Conservation (phyloP, 305 asterid species). For the Fraxinus sp. region DNA sequence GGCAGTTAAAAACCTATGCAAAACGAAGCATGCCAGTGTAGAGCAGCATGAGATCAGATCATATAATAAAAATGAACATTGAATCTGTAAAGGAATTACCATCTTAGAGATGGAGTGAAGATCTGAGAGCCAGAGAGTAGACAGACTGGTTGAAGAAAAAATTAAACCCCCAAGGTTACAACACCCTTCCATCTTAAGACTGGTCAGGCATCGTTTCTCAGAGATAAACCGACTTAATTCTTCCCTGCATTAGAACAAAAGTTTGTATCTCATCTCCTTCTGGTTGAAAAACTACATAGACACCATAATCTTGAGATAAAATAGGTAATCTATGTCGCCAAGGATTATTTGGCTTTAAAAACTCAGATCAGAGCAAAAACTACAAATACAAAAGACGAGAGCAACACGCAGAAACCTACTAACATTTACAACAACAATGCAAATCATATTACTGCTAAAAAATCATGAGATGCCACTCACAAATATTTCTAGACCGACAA, state of each 20-base stretch:
- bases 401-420: not conserved
- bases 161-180: slow-evolving; percentile 68
- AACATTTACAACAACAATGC: not conserved
- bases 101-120: slow-evolving; percentile 77
- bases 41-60: not conserved
- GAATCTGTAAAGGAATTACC: slow-evolving; percentile 41
- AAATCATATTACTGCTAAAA: not conserved
- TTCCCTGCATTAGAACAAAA: slow-evolving; percentile 53
- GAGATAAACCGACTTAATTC: slow-evolving; percentile 81
- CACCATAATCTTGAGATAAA: not conserved
- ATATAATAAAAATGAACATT: not conserved
- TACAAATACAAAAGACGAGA: not conserved
- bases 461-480: not conserved
- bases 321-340: not conserved
- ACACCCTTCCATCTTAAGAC: slow-evolving; percentile 95
- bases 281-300: not conserved
- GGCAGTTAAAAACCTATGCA: slow-evolving; percentile 79
- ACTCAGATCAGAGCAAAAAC: not conserved
- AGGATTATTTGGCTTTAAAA: not conserved
- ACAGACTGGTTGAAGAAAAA: slow-evolving; percentile 65
- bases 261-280: not conserved
- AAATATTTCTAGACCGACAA: slow-evolving; percentile 2
- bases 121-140: slow-evolving; percentile 80
- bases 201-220: slow-evolving; percentile 69
- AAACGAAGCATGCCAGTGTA: slow-evolving; percentile 6